Evolutionary conservation across 306 rosid genomes (phyloP).

Genomic region (Sindora glabra): DNA sequence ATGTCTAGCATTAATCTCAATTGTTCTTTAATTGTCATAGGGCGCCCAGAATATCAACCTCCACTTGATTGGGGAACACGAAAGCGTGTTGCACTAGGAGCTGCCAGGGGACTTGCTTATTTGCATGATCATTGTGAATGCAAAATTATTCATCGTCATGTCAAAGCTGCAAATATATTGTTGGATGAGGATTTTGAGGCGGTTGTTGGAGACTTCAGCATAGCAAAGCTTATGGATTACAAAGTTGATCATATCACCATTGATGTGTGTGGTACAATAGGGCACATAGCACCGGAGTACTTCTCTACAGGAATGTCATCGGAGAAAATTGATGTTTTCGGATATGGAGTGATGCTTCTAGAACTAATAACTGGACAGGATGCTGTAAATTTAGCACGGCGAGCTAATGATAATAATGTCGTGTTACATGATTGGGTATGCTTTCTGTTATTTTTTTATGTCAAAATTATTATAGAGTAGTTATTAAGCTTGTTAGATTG

Average conservation of each 20-base stretch:
- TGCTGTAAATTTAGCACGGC: not conserved
- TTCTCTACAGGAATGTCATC: conserved; percentile 16
- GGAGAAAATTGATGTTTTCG: conserved; percentile 9
- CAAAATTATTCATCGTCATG: conserved; percentile 14
- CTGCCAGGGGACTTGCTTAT: conserved; percentile 22
- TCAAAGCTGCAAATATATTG: conserved; percentile 16
- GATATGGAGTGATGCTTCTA: conserved; percentile 21
- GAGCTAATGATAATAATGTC: conserved; percentile 8
- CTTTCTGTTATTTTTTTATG: not conserved
- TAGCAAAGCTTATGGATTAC: conserved; percentile 12
- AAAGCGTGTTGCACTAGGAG: not conserved
- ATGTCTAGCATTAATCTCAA: too few relatives aligned
- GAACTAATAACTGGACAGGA: conserved; percentile 12
- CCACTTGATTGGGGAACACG: conserved; percentile 3
- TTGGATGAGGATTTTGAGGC: conserved; percentile 13
- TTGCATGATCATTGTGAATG: conserved; percentile 13
- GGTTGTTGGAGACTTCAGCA: conserved; percentile 21
- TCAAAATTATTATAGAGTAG: not conserved
- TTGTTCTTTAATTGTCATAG: not conserved
- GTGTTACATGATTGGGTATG: conserved; percentile 20
- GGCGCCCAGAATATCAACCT: not conserved
- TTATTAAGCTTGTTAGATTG: too few relatives aligned
- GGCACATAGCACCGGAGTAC: conserved; percentile 21
- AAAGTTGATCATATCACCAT: conserved; percentile 14
- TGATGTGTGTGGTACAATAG: conserved; percentile 2